Evolutionary conservation across 2,329 filamentous ascomycete genomes (phyloP), one percentile per base, ranked within the genome.

Genomic region (Ustulina deusta): DNA sequence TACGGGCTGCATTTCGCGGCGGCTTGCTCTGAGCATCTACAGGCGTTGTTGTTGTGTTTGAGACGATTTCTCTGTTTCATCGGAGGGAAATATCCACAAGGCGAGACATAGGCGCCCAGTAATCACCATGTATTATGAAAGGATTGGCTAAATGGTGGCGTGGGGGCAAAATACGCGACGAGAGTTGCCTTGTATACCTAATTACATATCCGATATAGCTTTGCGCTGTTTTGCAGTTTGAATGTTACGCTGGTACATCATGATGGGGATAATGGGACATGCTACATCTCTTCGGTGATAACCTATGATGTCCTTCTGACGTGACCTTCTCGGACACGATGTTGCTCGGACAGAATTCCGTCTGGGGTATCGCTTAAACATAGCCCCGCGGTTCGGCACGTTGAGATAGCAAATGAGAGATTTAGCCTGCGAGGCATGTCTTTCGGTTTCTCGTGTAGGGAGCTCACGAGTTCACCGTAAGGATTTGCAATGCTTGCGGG

Each of bases 1-100:
- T 67, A 38, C 44, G 36, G 32, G 20, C 63, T 57, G 59, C 63
- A 71, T 72, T 51, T 69, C 27, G 46, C 55, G 72, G 70, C 59
- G 67, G 71, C 54, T 68, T 44, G 34, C 17, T 29, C 10, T 25
- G 40, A 46, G 59, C 68, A 69, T 70, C 27, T 69, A 66, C 48
- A 49, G 62, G 64, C 46, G 61, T 65, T 64, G 51, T 60, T 17
- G 25, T 11, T 22, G n/a, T n/a, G n/a, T 48, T 36, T 48, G 25
- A 7, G 36, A 27, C 32, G 48, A 52, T 51, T 63, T 65, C 6
- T 48, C 17, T 34, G 36, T 52, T 61, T 64, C 32, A 34, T 61
- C 9, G 42, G 59, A 64, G 36, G 36, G 22, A 34, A 17, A 46
- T 57, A 11, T 27, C 36, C 20, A 29, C 54, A 11, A 44, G 52